phyloP scores from a whole-genome alignment of 2,329 filamentous ascomycete species.

The Biscogniauxia marginata region DNA sequence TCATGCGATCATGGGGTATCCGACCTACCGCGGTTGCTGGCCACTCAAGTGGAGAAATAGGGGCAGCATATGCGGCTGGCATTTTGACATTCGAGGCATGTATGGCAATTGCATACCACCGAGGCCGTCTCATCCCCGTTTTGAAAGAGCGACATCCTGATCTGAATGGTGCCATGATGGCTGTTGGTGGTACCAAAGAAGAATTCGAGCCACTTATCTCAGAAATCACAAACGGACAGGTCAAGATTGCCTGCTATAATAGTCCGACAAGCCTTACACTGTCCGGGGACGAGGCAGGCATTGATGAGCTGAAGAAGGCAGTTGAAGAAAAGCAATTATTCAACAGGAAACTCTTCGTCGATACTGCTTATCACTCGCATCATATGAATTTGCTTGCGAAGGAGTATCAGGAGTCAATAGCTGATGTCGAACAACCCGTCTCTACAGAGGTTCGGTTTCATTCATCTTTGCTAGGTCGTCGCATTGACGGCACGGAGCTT shows the following conservation, averaged over 20 bases:
- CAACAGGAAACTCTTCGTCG: conserved; percentile 47
- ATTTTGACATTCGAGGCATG: conserved; percentile 44
- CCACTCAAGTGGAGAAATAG: conserved; percentile 44
- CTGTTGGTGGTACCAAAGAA: conserved; percentile 47
- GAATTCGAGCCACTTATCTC: conserved; percentile 41
- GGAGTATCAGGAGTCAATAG: conserved; percentile 42
- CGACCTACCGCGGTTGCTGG: conserved; percentile 37
- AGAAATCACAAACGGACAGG: conserved; percentile 32
- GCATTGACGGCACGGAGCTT: conserved; percentile 38
- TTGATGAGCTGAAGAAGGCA: conserved; percentile 42
- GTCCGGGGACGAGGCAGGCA: conserved; percentile 45
- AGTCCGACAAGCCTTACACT: conserved; percentile 51
- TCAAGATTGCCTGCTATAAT: conserved; percentile 49
- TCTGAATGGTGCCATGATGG: conserved; percentile 53
- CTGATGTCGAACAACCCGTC: conserved; percentile 31
- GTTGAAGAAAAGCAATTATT: conserved; percentile 45
- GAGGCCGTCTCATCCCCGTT: conserved; percentile 43
- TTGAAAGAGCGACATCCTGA: conserved; percentile 40
- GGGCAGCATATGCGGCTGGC: conserved; percentile 47
- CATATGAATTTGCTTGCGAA: conserved; percentile 52
- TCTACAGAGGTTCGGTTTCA: conserved; percentile 41
- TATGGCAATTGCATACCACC: conserved; percentile 50
- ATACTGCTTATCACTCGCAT: conserved; percentile 54
- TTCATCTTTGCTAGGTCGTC: conserved; percentile 45
- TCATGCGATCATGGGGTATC: conserved; percentile 37